Evolutionary conservation across 2,329 filamentous ascomycete genomes (phyloP), one percentile per base, ranked within the genome.

Genomic region (Calonectria fujianensis): DNA sequence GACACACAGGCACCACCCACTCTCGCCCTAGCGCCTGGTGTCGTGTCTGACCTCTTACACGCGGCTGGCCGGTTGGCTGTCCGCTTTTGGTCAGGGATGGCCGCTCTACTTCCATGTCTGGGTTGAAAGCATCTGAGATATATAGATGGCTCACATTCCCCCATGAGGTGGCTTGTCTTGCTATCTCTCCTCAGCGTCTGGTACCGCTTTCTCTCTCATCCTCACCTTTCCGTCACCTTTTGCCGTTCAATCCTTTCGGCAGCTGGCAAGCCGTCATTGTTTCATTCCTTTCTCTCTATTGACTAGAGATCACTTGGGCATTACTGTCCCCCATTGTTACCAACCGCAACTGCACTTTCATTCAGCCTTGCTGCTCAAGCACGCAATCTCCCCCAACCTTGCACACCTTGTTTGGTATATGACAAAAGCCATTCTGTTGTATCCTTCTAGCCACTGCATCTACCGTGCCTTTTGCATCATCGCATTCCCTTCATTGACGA

Each of bases 181-280:
- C 45, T 52, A 67, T 75, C 73, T 51, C 63, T 78, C 77, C 74
- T 72, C 75, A 78, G 76, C 79, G 78, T 80, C 79, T 80, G 79
- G 71, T 74, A 71, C 65, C 35, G 72, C 72, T 70, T 45, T 68
- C 70, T 69, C 63, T 50, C 70, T 73, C 74, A 70, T 72, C 77
- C 63, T 66, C 69, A 57, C 69, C 24, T 51, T 59, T 51, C 35
- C 61, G 31, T 66, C 74, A 74, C 73, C 73, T 72, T 57, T 72
- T 39, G 80, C 78, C 82, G 79, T 83, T 82, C 82, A 82, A 81
- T 84, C 82, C 77, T 82, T 84, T 71, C 80, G 81, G 81, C 80
- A 80, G 79, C 81, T 83, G 79, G 80, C 75, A 78, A 71, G 67
- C 78, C 78, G 70, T 78, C 69, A 76, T 75, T 70, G 71, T 76